phyloP scores from a whole-genome alignment of 352 stramenopile genomes.

The Thalassiosira allenii region DNA sequence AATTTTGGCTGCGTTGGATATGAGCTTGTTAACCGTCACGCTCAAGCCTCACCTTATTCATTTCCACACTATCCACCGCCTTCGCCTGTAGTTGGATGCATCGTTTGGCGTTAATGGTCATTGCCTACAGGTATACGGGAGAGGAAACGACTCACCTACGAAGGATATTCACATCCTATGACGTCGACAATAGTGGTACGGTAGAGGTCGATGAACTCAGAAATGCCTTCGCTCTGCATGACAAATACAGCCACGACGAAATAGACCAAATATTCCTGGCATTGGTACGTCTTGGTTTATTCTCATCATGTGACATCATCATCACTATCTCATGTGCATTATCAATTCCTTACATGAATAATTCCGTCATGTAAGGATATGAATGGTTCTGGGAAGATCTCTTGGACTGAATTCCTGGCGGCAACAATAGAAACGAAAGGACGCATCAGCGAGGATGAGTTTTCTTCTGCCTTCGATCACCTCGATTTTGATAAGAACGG shows the following conservation, averaged over 20 bases:
- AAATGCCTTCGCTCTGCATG: conserved; percentile 40
- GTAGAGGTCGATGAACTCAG: conserved; percentile 64
- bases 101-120: conserved; percentile 69
- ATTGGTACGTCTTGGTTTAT: conserved; percentile 31
- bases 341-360: too few species aligned
- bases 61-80: too few species aligned
- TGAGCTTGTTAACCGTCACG: too few species aligned
- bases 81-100: conserved; percentile 58
- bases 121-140: conserved; percentile 62
- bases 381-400: conserved; percentile 88
- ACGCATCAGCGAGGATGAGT: conserved; percentile 84
- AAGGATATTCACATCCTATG: conserved; percentile 63
- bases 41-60: too few species aligned
- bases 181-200: conserved; percentile 59
- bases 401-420: conserved; percentile 93
- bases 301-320: not conserved
- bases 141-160: conserved; percentile 60
- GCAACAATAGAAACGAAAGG: conserved; percentile 89
- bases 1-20: too few species aligned
- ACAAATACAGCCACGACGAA: conserved; percentile 52
- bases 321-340: too few species aligned
- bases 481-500: conserved; percentile 91
- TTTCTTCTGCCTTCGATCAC: conserved; percentile 90
- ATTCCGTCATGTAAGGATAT: conserved; percentile 88
- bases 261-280: conserved; percentile 59